Base-by-base conservation (phyloP, 495 filamentous ascomycete species). In the Aspergillus conjunctus region DNA sequence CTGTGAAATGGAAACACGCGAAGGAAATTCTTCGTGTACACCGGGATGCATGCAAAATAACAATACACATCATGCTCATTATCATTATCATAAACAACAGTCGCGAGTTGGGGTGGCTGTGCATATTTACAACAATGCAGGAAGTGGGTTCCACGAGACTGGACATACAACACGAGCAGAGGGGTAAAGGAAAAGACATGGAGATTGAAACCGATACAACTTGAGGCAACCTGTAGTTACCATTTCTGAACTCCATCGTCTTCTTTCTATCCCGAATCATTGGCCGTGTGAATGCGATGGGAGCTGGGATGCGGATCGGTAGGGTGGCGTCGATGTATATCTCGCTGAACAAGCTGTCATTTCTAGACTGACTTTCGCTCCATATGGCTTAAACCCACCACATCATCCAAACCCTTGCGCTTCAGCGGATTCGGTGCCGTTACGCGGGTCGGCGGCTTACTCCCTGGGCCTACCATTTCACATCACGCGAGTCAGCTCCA, bases 321-420 rank as follows among this genome's bases (percentile, higher is more conserved):
- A 43, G 12, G 12, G 39, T 12, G 39, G 26, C 26, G 26, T 26
- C 26, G 26, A 26, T 26, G 26, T 26, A 26, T 26, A 26, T 26
- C 26, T 26, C 26, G 2, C 17, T 12, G 12, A 43, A 5, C 39
- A 14, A 43, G 18, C 17, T 5, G 18, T 11, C n/a, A 48, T 21
- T 1, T 18, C 44, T 48, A 31, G 26, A 7, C 49, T 32, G 30
- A 51, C 21, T 48, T 48, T 45, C 39, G 58, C 41, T 46, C 39
- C 37, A 33, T 37, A 17, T 31, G 48, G 18, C 37, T 49, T 32
- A 33, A 59, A 11, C 52, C 51, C 43, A 49, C 54, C 46, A 43
- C 33, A 48, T 68, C 70, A 43, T 72, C 68, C 15, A 63, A 60
- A 6, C 71, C 69, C 61, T 76, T 76, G 41, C 73, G 71, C 45